A percentile compares a stretch with the other conserved stretches of the same genome.
Evolutionary conservation across 805 yeast species (phyloP).

Genomic region (Komagataella pastoris): DNA sequence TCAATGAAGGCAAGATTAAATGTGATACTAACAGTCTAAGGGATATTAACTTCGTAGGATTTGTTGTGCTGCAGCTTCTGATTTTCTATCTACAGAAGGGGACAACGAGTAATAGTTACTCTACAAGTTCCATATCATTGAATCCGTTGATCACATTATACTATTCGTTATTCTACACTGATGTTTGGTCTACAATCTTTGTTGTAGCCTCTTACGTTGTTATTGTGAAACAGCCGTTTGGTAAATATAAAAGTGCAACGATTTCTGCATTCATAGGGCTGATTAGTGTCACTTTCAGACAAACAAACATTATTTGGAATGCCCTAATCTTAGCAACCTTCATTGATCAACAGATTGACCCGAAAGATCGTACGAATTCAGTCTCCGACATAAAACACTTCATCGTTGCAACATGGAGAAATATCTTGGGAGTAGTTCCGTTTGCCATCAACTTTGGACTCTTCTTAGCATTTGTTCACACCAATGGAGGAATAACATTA

Average conservation of each 20-base stretch:
- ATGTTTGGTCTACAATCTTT: slow-evolving; percentile 78
- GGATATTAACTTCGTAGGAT: slow-evolving; percentile 48
- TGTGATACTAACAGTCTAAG: slow-evolving; percentile 31
- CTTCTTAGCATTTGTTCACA: slow-evolving; percentile 43
- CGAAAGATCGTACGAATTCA: slow-evolving; percentile 6
- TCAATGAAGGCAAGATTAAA: slow-evolving; percentile 13
- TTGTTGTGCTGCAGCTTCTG: slow-evolving; percentile 22
- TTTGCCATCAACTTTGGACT: slow-evolving; percentile 33
- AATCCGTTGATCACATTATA: slow-evolving; percentile 67
- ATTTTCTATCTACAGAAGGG: slow-evolving; percentile 7
- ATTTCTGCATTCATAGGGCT: slow-evolving; percentile 43
- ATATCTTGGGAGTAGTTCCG: slow-evolving; percentile 20
- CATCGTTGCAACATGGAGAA: slow-evolving; percentile 17
- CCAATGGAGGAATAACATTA: slow-evolving; percentile 76
- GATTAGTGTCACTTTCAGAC: slow-evolving; percentile 64
- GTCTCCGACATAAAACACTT: slow-evolving; percentile 9
- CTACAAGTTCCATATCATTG: slow-evolving; percentile 21
- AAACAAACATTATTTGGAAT: slow-evolving; percentile 86
- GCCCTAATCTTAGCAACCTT: slow-evolving; percentile 42
- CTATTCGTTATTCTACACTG: slow-evolving; percentile 78
- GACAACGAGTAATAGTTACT: slow-evolving; percentile 5
- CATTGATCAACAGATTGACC: slow-evolving; percentile 34
- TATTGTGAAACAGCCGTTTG: slow-evolving; percentile 18
- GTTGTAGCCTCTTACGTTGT: slow-evolving; percentile 41
- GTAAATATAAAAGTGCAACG: slow-evolving; percentile 10